Conservation (phyloP, 208 protist species). For the Trypanosomatidae sp. region DNA sequence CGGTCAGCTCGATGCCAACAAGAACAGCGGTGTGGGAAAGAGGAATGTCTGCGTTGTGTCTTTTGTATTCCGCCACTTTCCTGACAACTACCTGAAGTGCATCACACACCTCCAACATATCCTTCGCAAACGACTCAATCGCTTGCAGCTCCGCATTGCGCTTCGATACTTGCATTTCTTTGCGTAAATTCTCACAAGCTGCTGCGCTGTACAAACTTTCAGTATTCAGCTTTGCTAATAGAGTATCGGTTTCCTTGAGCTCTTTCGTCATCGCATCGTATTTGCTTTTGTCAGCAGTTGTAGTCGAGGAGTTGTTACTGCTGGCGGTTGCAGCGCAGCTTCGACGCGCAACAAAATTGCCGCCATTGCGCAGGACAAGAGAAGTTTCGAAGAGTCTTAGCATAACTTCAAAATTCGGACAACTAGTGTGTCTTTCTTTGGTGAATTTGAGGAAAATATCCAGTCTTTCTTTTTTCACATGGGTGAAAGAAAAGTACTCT, state of each 20-base stretch:
- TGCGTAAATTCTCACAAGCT: constrained; percentile 58
- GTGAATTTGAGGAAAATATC: too few relatives aligned
- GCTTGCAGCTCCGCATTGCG: constrained; percentile 34
- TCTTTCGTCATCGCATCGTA: constrained; percentile 22
- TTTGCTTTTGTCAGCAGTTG: constrained; percentile 4
- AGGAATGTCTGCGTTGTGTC: constrained; percentile 13
- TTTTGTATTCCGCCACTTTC: constrained; percentile 19
- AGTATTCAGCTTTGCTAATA: too few relatives aligned
- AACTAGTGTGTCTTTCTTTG: too few relatives aligned
- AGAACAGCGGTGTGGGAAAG: constrained; percentile 24
- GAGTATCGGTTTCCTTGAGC: too few relatives aligned
- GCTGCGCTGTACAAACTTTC: constrained; percentile 65
- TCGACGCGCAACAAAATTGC: too few relatives aligned
- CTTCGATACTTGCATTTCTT: constrained; percentile 25
- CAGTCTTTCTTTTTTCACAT: too few relatives aligned
- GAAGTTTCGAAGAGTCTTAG: too few relatives aligned
- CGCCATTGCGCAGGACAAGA: too few relatives aligned
- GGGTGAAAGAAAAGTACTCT: too few relatives aligned
- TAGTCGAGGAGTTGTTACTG: too few relatives aligned
- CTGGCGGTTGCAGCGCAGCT: too few relatives aligned
- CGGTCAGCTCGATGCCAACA: constrained; percentile 48
- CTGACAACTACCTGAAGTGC: constrained; percentile 40
- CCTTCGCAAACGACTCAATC: constrained; percentile 45
- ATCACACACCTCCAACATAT: constrained; percentile 64
- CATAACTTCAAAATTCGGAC: too few relatives aligned